Conservation (phyloP, 345 rosid genomes). For the Abelmoschus esculentus region DNA sequence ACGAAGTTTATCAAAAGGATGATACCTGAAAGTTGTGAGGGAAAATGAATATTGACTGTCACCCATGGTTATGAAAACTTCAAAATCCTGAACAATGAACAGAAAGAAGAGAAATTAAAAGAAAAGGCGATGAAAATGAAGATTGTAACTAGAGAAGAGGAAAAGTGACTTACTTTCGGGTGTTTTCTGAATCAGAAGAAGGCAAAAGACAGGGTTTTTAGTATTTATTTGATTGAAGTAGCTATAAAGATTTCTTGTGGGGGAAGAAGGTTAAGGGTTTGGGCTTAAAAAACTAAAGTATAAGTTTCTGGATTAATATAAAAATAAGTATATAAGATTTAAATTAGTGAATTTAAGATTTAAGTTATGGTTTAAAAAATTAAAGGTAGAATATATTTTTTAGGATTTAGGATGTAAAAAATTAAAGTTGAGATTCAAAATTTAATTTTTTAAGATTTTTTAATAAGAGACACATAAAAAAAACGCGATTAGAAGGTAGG, state of each 20-base stretch:
- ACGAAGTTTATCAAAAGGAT: background rate
- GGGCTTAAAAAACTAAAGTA: too few relatives aligned
- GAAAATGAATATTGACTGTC: slow-evolving; percentile 95
- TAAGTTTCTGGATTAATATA: too few relatives aligned
- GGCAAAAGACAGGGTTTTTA: background rate
- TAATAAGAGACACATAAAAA: too few relatives aligned
- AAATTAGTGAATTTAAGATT: too few relatives aligned
- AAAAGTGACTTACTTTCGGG: background rate
- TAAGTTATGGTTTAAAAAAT: too few relatives aligned
- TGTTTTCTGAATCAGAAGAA: background rate
- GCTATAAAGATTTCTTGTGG: slow-evolving; percentile 12
- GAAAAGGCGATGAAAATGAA: background rate
- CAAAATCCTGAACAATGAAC: slow-evolving; percentile 1
- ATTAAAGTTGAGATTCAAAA: too few relatives aligned
- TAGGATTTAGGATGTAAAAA: too few relatives aligned
- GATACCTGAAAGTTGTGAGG: slow-evolving; percentile 85
- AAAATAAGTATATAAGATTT: too few relatives aligned
- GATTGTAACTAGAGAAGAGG: background rate
- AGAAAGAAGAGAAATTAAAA: background rate
- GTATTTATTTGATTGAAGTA: too few relatives aligned
- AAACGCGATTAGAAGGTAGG: too few relatives aligned
- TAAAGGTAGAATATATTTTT: too few relatives aligned
- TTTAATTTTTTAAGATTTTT: too few relatives aligned
- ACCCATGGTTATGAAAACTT: slow-evolving; percentile 42
- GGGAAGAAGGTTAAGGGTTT: slow-evolving; percentile 8